phyloP scores from a whole-genome alignment of 2,329 filamentous ascomycete genomes.

The Arachnomyces sp. region DNA sequence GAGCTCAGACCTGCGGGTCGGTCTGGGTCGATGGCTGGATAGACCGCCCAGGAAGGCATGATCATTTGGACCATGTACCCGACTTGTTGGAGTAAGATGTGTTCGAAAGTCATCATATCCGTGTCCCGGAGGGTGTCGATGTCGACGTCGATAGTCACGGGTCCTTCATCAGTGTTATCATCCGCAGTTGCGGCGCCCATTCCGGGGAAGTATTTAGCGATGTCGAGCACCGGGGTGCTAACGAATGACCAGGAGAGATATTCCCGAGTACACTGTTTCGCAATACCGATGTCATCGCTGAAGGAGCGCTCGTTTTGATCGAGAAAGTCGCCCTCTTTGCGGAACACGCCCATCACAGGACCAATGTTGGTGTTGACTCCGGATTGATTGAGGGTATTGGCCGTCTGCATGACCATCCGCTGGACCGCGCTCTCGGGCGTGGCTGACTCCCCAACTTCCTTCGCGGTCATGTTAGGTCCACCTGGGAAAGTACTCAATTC shows the following conservation, averaged over 20 bases:
- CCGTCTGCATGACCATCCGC: constrained; percentile 15
- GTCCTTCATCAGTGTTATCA: constrained; percentile 21
- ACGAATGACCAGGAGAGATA: too few species aligned
- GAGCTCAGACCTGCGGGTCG: constrained; percentile 23
- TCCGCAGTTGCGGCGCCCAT: constrained; percentile 18
- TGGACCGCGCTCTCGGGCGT: constrained; percentile 15
- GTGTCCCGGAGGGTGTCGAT: constrained; percentile 16
- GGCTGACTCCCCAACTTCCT: constrained; percentile 17
- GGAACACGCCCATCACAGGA: constrained; percentile 24
- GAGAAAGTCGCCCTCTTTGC: constrained; percentile 18
- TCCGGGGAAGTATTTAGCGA: constrained; percentile 26
- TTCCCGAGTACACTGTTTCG: constrained; percentile 12
- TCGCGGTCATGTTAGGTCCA: constrained; percentile 19
- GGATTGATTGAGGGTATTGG: constrained; percentile 9
- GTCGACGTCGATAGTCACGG: constrained; percentile 20
- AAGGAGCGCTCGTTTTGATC: constrained; percentile 21
- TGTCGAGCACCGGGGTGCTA: constrained; percentile 14
- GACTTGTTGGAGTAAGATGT: constrained; percentile 17
- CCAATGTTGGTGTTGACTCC: constrained; percentile 21
- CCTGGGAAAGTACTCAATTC: constrained; percentile 21
- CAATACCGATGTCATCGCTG: constrained; percentile 18
- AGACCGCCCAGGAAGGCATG: constrained; percentile 26
- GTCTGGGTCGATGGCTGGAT: constrained; percentile 21
- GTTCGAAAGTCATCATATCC: constrained; percentile 20
- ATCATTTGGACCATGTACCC: constrained; percentile 17